phyloP scores from a whole-genome alignment of 345 rosid genomes.

The Mangifera indica region DNA sequence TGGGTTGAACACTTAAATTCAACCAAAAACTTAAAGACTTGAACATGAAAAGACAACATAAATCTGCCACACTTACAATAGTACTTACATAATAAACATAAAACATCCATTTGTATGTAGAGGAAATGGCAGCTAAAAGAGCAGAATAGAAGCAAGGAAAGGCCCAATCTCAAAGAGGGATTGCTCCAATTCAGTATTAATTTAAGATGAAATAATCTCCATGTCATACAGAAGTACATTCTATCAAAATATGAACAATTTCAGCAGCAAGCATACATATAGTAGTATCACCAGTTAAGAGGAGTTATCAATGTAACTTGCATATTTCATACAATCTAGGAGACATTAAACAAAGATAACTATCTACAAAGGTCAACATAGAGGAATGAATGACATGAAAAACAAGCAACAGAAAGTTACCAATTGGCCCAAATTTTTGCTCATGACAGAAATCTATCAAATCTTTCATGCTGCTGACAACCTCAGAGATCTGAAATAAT shows the following conservation, averaged over 20 bases:
- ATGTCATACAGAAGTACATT: background rate
- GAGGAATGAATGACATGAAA: background rate
- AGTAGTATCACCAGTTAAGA: background rate
- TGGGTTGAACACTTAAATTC: background rate
- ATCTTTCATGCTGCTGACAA: slow-evolving; percentile 97
- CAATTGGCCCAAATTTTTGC: slow-evolving; percentile 76
- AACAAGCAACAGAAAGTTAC: slow-evolving; percentile 32
- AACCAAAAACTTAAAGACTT: background rate
- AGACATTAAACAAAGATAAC: background rate
- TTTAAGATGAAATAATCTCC: background rate
- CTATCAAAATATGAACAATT: too few species aligned
- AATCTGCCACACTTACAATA: background rate
- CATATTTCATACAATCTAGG: background rate
- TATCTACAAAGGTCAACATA: background rate
- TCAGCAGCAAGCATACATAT: too few species aligned
- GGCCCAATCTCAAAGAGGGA: background rate
- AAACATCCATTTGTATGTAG: background rate
- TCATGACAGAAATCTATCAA: slow-evolving; percentile 82
- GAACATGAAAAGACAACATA: background rate
- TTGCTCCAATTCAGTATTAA: background rate
- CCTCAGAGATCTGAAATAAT: slow-evolving; percentile 76
- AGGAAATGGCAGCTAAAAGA: background rate
- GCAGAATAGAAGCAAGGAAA: background rate
- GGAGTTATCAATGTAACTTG: background rate
- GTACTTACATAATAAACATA: background rate